Base-by-base conservation (phyloP, 768 basidiomycete species). In the Mycena polygramma region DNA sequence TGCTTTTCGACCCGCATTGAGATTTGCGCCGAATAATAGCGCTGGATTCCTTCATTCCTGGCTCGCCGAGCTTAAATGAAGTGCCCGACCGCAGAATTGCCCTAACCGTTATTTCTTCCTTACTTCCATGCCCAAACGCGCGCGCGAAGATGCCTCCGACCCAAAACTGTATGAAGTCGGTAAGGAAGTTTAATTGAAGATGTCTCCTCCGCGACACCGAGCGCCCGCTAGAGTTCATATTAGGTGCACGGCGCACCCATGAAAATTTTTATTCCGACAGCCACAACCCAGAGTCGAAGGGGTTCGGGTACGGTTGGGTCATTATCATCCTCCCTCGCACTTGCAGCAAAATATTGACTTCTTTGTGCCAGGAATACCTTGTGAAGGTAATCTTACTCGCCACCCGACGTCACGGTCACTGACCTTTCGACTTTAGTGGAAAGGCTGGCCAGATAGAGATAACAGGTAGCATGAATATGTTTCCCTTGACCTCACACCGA, bases 221-320 rank as follows among this genome's bases (percentile, higher is more conserved):
- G 9, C 26, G 43, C 26, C 43, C 7, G 0, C 36, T 35, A 66
- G 68, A 69, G 26, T 8, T 13, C 3, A 57, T 69, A 4, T 2
- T 69, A 10, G 9, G 30, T 9, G 61, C 68, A 13, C 36, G 22
- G 48, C 68, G 61, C 35, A 69, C 55, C 39, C 4, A 57, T 4
- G 55, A 52, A 14, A 13, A n/a, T 8, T 11, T 37, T 1, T 30
- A 3, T 11, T 5, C 13, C 4, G 52, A 20, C 0, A 39, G 35
- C 4, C 9, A 8, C 48, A 19, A 57, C 41, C 19, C 52, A 4
- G 2, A 13, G 4, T 57, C 45, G 20, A 0, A 5, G 4, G n/a
- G 6, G 13, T 63, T 63, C 35, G 68, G 68, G 9, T n/a, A 9
- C 0, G 68, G 61, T 3, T 63, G 60, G 61, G 66, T 59, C 8